Conservation (phyloP, 176 grass and related monocot species). For the Oryza australiensis region DNA sequence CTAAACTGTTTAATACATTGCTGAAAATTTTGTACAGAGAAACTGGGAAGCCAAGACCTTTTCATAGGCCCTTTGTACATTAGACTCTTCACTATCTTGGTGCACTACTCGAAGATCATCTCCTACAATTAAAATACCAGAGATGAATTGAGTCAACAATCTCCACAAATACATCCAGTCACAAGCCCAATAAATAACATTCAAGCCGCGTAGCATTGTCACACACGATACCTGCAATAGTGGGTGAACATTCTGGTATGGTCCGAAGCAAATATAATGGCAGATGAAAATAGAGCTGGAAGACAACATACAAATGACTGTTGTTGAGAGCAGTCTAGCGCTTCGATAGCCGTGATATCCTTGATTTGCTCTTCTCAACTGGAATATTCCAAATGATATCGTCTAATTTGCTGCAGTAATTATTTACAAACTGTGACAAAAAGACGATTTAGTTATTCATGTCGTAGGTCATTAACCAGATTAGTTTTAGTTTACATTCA, state of each 20-base stretch:
- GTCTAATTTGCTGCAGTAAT: constrained; percentile 83
- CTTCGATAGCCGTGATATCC: constrained; percentile 46
- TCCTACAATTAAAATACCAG: constrained; percentile 29
- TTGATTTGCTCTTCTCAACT: constrained; percentile 72
- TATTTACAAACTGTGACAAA: constrained; percentile 70
- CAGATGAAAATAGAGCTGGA: neutral
- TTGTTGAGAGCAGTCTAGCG: constrained; percentile 15
- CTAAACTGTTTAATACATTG: neutral
- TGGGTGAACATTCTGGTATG: neutral
- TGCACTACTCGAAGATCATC: neutral
- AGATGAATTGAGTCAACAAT: constrained; percentile 8
- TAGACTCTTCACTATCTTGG: constrained; percentile 2
- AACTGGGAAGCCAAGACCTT: constrained; percentile 12
- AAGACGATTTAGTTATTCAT: constrained; percentile 32
- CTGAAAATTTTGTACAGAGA: constrained; percentile 22
- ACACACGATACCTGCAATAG: constrained; percentile 37
- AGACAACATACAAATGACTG: neutral
- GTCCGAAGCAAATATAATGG: constrained; percentile 11
- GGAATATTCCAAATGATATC: constrained; percentile 83
- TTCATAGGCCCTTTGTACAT: constrained; percentile 29
- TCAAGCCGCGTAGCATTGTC: neutral
- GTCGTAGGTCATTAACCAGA: constrained; percentile 4
- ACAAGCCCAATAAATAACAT: neutral
- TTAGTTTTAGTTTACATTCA: constrained; percentile 4
- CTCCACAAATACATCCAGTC: neutral